Conservation (phyloP, 2,329 filamentous ascomycete species). For the Xylariaceae sp. region DNA sequence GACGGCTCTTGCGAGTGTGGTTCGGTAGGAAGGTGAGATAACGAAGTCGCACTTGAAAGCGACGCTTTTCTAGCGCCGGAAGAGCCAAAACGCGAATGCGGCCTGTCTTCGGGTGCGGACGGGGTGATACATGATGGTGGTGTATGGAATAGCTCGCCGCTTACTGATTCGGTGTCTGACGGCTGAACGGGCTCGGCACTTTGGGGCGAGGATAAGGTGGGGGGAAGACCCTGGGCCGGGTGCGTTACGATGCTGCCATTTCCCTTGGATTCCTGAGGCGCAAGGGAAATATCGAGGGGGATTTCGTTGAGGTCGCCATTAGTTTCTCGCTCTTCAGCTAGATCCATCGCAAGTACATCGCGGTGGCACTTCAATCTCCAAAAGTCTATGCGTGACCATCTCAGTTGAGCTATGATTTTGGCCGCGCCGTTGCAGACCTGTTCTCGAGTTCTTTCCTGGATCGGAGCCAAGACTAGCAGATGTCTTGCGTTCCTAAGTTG, state of each 20-base stretch:
- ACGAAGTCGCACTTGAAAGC: constrained; percentile 42
- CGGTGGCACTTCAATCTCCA: constrained; percentile 89
- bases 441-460: constrained; percentile 85
- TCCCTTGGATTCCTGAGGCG: constrained; percentile 35
- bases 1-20: constrained; percentile 33
- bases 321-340: constrained; percentile 68
- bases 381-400: constrained; percentile 91
- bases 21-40: constrained; percentile 34
- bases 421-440: constrained; percentile 80
- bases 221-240: constrained; percentile 37
- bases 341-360: constrained; percentile 78
- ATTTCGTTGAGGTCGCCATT: constrained; percentile 33
- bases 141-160: constrained; percentile 47
- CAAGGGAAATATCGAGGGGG: constrained; percentile 18
- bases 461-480: constrained; percentile 80
- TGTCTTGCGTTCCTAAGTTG: constrained; percentile 87
- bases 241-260: constrained; percentile 35
- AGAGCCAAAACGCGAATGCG: constrained; percentile 35
- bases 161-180: constrained; percentile 37
- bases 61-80: constrained; percentile 39
- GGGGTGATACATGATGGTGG: constrained; percentile 41
- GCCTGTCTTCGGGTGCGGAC: constrained; percentile 42
- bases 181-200: constrained; percentile 32
- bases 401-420: constrained; percentile 79
- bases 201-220: constrained; percentile 31